These are phyloP conservation scores for Xylaria multiplex DNA, from an alignment of 2,329 filamentous ascomycete genomes.

Conservation along the genomic window DNA sequence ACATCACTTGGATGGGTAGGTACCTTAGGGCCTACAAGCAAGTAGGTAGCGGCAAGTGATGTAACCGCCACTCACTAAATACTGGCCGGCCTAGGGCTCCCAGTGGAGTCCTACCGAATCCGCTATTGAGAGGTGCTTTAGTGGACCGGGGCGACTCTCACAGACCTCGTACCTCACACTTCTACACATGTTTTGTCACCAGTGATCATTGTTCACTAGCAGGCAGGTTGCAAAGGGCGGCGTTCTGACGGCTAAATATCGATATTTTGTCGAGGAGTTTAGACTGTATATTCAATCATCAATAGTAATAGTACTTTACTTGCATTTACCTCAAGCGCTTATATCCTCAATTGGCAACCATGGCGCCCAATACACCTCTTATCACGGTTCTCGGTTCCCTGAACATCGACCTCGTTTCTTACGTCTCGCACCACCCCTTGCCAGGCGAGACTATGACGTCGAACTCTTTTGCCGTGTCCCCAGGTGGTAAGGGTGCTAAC, in stretches of 20 bases:
- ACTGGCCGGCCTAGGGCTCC: conserved; percentile 7
- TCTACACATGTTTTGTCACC: conserved; percentile 11
- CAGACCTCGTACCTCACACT: conserved; percentile 4
- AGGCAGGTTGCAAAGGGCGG: background rate
- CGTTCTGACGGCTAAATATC: background rate
- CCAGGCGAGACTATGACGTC: conserved; percentile 90
- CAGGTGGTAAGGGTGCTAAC: conserved; percentile 95
- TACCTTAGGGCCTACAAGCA: background rate
- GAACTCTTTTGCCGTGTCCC: conserved; percentile 78
- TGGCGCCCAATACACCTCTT: conserved; percentile 50
- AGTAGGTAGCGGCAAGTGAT: background rate
- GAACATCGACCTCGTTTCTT: conserved; percentile 92
- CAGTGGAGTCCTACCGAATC: conserved; percentile 36
- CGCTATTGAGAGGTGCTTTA: conserved; percentile 40
- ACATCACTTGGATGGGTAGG: background rate
- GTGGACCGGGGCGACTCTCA: conserved; percentile 22
- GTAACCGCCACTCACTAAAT: background rate
- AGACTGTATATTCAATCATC: background rate
- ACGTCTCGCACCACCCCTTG: conserved; percentile 82
- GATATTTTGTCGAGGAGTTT: background rate
- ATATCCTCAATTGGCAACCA: conserved; percentile 24
- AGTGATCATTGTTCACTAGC: conserved; percentile 1
- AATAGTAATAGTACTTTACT: background rate
- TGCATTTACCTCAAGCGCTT: background rate
- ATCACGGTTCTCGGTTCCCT: conserved; percentile 92